A percentile compares a stretch with the other conserved stretches of the same genome.
phyloP scores from a whole-genome alignment of 2,329 filamentous ascomycete genomes.

The Fusarium pseudoanthophilum region DNA sequence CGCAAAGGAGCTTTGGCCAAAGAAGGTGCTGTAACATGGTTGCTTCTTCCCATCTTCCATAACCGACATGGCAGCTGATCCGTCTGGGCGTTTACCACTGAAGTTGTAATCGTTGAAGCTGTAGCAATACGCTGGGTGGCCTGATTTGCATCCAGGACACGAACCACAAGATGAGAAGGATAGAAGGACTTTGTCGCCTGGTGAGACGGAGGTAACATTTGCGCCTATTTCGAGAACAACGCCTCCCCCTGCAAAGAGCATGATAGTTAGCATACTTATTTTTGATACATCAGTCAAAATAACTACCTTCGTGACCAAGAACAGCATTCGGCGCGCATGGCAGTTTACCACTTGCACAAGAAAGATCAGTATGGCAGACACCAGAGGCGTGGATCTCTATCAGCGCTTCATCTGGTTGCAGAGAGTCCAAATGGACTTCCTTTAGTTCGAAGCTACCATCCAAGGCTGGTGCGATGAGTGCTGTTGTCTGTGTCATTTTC shows the following conservation, averaged over 20 bases:
- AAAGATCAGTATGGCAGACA: conserved; percentile 41
- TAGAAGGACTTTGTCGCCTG: conserved; percentile 26
- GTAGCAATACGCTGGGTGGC: conserved; percentile 27
- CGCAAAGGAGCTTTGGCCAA: conserved; percentile 32
- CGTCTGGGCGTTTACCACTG: conserved; percentile 11
- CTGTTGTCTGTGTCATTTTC: conserved; percentile 5
- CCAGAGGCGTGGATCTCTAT: conserved; percentile 21
- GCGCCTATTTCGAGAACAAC: conserved; percentile 17
- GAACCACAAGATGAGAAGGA: conserved; percentile 15
- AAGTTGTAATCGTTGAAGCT: conserved; percentile 19
- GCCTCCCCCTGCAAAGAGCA: conserved; percentile 1
- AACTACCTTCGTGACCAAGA: conserved; percentile 50
- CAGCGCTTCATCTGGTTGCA: conserved; percentile 17
- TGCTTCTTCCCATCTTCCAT: background rate
- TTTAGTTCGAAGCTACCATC: background rate
- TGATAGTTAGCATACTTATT: accelerated
- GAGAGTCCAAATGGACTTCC: background rate
- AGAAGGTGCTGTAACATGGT: conserved; percentile 17
- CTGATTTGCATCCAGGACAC: conserved; percentile 9
- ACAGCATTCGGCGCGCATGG: background rate
- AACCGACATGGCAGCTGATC: conserved; percentile 1
- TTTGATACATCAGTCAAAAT: accelerated
- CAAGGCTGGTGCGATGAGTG: conserved; percentile 4
- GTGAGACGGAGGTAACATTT: background rate
- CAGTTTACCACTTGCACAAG: conserved; percentile 56